Evolutionary conservation across 129 eudicot genomes (phyloP), one percentile per base, ranked within the genome.

Genomic region (Logfia minima): DNA sequence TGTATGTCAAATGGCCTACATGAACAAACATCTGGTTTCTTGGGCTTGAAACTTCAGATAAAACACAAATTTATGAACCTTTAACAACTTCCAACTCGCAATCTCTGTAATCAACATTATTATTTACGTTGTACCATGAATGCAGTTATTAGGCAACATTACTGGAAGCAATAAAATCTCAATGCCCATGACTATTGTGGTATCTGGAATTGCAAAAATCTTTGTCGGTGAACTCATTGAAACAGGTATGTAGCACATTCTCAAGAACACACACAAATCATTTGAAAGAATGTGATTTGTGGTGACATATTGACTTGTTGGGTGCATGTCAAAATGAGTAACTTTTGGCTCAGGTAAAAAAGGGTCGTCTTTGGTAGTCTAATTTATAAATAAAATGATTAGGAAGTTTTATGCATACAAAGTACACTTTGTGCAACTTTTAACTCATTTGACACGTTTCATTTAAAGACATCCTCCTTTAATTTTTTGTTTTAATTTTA

Each of bases 201-300:
- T 87, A 53, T 94, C 99, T 58, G 97, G 99, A 32, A 94, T 94
- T 32, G 99, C 99, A 81, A 94, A 94, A 70, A 89, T 94, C 84
- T 91, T 91, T 86, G 97, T 91, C 9, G 97, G 99, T 28, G 99
- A 94, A 85, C 92, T 94, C 48, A 87, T 94, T 67, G 97, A 91
- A 84, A 89, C 96, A 84, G 97, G 98, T 93, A 76, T 43, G 43
- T 32, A 23, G 13, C 29, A 0, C 62, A n/a, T 6, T 4, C 16
- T 52, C 37, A 13, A 18, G 10, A 2, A 66, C 66, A 52, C 39
- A 53, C n/a, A 31, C 48, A 31, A 66, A 19, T 66, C 52, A 2
- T 22, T 2, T 32, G 18, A 4, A 63, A 63, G 68, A 16, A 28
- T 63, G 41, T 6, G 3, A 53, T 41, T 64, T 43, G 9, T 32